Conservation (phyloP, 2,329 filamentous ascomycete species). For the Ophiostoma ips region DNA sequence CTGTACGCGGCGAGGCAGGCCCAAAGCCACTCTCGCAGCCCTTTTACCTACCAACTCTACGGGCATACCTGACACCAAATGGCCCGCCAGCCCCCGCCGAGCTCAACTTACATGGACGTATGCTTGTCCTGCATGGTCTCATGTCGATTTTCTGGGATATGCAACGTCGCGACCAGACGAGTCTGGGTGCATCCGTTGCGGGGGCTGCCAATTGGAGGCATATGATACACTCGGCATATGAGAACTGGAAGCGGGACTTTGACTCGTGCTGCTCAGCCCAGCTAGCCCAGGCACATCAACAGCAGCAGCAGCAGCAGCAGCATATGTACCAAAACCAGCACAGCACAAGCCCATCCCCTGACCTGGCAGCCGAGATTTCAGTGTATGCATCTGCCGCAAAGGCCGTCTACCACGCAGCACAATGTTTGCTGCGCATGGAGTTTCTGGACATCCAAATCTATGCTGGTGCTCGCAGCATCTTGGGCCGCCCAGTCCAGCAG, state of each 20-base stretch:
- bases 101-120: slow-evolving; percentile 2
- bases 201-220: slow-evolving; percentile 4
- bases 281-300: background rate
- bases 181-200: slow-evolving; percentile 5
- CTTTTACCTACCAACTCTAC: slow-evolving; percentile 2
- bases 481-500: slow-evolving; percentile 11
- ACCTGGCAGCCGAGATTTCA: background rate
- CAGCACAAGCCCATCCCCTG: background rate
- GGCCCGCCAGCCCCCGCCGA: background rate
- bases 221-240: slow-evolving; percentile 6
- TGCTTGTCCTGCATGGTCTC: slow-evolving; percentile 13
- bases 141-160: slow-evolving; percentile 13
- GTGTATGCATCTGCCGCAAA: slow-evolving; percentile 7
- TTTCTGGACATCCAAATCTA: slow-evolving; percentile 14
- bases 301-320: background rate
- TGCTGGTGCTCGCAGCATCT: slow-evolving; percentile 12
- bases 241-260: slow-evolving; percentile 10
- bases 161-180: slow-evolving; percentile 13
- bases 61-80: background rate
- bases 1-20: background rate
- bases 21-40: background rate
- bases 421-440: slow-evolving; percentile 8
- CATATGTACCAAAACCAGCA: background rate
- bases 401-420: slow-evolving; percentile 11
- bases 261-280: slow-evolving; percentile 5